These are phyloP conservation scores for Carallia pectinifolia DNA, from an alignment of 345 rosid genomes.

Conservation along the genomic window DNA sequence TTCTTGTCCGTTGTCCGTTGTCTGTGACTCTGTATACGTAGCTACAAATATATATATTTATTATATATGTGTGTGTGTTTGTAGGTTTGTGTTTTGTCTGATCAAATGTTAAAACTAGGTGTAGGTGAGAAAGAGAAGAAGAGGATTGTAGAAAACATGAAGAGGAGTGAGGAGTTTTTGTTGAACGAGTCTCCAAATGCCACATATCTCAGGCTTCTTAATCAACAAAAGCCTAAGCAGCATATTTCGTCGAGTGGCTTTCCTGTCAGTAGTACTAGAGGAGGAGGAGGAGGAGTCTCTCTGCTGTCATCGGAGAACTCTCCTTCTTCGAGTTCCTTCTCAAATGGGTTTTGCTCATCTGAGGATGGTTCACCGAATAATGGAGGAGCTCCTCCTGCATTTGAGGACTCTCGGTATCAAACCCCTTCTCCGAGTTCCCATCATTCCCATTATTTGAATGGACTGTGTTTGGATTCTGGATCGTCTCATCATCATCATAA, in stretches of 20 bases:
- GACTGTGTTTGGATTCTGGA: slow-evolving; percentile 31
- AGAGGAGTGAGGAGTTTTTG: slow-evolving; percentile 27
- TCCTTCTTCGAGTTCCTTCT: slow-evolving; percentile 35
- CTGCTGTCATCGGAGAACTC: slow-evolving; percentile 27
- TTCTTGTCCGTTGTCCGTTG: not conserved
- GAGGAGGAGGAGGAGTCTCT: slow-evolving; percentile 6
- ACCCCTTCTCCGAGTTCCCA: not conserved
- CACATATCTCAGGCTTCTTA: slow-evolving; percentile 26
- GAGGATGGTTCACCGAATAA: slow-evolving; percentile 28
- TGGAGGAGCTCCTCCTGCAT: not conserved
- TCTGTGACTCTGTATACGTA: not conserved
- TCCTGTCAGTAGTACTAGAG: slow-evolving; percentile 3
- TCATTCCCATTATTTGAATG: slow-evolving; percentile 25
- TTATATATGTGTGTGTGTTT: not conserved
- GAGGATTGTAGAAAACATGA: slow-evolving; percentile 18
- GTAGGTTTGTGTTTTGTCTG: not conserved
- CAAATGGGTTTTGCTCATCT: slow-evolving; percentile 36
- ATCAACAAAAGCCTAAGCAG: slow-evolving; percentile 12
- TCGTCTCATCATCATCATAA: slow-evolving; percentile 12
- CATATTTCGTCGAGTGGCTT: slow-evolving; percentile 11
- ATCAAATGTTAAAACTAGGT: slow-evolving; percentile 33
- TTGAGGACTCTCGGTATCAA: slow-evolving; percentile 17
- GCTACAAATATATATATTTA: not conserved
- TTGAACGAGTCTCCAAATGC: slow-evolving; percentile 24
- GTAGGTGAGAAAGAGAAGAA: slow-evolving; percentile 29